A percentile compares a stretch with the other conserved stretches of the same genome.
Conservation (phyloP, 2,329 filamentous ascomycete genomes). For the Sphaerulina vaccinii region DNA sequence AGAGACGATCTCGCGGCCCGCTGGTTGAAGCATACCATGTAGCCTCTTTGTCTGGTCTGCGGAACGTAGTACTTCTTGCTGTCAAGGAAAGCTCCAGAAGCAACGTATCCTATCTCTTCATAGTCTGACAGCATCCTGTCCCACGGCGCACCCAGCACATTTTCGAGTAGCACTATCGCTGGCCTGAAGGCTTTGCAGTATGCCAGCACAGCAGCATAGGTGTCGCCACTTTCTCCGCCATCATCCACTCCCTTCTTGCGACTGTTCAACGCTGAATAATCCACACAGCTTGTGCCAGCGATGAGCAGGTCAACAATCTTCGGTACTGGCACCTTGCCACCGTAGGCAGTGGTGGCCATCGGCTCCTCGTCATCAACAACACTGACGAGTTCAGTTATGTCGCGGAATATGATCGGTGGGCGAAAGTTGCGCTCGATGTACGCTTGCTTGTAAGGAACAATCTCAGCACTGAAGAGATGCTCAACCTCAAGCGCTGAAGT, state of each 20-base stretch:
- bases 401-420: constrained; percentile 45
- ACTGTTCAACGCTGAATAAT: constrained; percentile 68
- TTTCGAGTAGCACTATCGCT: constrained; percentile 68
- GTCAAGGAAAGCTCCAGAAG: constrained; percentile 54
- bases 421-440: constrained; percentile 50
- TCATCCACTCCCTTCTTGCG: constrained; percentile 52
- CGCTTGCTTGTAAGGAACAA: constrained; percentile 47
- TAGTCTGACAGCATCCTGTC: constrained; percentile 43
- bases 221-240: constrained; percentile 64
- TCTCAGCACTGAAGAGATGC: constrained; percentile 49
- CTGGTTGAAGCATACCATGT: constrained; percentile 48
- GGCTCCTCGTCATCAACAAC: constrained; percentile 27
- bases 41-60: constrained; percentile 51
- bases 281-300: constrained; percentile 73
- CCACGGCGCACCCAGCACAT: constrained; percentile 65
- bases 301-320: constrained; percentile 62
- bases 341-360: constrained; percentile 61
- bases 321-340: constrained; percentile 58
- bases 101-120: constrained; percentile 56
- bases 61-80: constrained; percentile 73
- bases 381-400: constrained; percentile 43
- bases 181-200: constrained; percentile 60
- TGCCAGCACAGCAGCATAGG: constrained; percentile 60
- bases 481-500: constrained; percentile 29
- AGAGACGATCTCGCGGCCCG: constrained; percentile 3